A percentile compares a stretch with the other conserved stretches of the same genome.
Conservation (phyloP, 345 rosid genomes). For the Eucalyptus polyanthemos region DNA sequence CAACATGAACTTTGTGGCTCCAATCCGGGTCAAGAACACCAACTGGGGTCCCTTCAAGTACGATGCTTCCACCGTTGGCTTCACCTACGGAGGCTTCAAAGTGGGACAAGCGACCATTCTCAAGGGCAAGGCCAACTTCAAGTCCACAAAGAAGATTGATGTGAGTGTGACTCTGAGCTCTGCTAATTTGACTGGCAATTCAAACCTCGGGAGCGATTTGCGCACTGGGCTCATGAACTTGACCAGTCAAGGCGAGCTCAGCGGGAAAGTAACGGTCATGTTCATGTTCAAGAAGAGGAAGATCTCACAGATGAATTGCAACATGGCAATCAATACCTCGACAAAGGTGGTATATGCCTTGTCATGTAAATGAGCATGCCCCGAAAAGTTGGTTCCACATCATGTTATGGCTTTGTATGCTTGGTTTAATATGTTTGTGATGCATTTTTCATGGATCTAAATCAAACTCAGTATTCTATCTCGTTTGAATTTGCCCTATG, state of each 20-base stretch:
- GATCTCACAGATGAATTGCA: not conserved
- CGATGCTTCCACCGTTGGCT: not conserved
- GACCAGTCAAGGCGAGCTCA: not conserved
- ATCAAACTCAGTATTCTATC: not conserved
- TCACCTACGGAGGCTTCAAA: not conserved
- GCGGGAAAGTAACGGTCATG: not conserved
- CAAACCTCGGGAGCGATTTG: not conserved
- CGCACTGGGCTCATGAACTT: not conserved
- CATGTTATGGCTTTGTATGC: not conserved
- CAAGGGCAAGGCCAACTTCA: not conserved
- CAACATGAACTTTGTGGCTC: not conserved
- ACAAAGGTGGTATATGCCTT: not conserved
- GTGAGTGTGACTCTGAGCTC: not conserved
- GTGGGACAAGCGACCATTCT: not conserved
- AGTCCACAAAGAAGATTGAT: slow-evolving; percentile 1
- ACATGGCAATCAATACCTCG: not conserved
- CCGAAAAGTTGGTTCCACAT: not conserved
- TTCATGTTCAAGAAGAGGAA: slow-evolving; percentile 1
- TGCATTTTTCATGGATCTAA: not conserved
- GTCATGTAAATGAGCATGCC: not conserved
- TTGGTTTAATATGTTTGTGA: not conserved
- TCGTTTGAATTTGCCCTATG: not conserved
- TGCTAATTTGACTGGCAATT: not conserved
- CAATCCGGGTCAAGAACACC: slow-evolving; percentile 6
- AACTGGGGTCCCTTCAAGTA: slow-evolving; percentile 8